Conservation (phyloP, 1,284 basidiomycete species). For the Bondarzewia mesenterica region DNA sequence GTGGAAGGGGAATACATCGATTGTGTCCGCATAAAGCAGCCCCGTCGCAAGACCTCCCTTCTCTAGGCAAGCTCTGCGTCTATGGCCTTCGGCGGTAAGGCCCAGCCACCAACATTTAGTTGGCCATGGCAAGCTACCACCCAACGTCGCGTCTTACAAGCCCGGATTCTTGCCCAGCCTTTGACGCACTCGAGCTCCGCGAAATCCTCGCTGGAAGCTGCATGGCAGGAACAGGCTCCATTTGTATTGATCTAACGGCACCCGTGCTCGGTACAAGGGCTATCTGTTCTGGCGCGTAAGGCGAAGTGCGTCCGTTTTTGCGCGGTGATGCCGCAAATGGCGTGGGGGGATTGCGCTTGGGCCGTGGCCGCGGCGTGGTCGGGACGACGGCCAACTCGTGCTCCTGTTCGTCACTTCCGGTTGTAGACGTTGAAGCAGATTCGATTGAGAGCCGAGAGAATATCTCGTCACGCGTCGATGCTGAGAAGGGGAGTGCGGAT, state of each 20-base stretch:
- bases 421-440: constrained; percentile 8
- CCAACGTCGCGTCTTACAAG: not conserved
- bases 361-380: constrained; percentile 2
- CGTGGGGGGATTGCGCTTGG: not conserved
- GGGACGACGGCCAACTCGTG: constrained; percentile 39
- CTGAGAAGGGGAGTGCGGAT: constrained; percentile 10
- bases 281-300: constrained; percentile 8
- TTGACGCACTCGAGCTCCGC: constrained; percentile 1
- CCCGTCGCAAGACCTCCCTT: too few relatives aligned
- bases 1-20: not conserved
- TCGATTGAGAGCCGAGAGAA: constrained; percentile 46
- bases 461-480: constrained; percentile 37
- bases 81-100: too few relatives aligned
- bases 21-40: not conserved
- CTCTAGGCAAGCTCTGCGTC: too few relatives aligned
- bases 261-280: constrained; percentile 11
- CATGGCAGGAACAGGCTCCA: constrained; percentile 47
- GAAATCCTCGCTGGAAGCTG: constrained; percentile 28
- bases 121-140: too few relatives aligned
- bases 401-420: constrained; percentile 12
- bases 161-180: not conserved
- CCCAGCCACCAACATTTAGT: too few relatives aligned
- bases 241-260: constrained; percentile 36
- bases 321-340: constrained; percentile 1
- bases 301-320: not conserved